Evolutionary conservation across 148 eudicot species (phyloP), one percentile per base, ranked within the genome.

Genomic region (Rhododendron vialii): DNA sequence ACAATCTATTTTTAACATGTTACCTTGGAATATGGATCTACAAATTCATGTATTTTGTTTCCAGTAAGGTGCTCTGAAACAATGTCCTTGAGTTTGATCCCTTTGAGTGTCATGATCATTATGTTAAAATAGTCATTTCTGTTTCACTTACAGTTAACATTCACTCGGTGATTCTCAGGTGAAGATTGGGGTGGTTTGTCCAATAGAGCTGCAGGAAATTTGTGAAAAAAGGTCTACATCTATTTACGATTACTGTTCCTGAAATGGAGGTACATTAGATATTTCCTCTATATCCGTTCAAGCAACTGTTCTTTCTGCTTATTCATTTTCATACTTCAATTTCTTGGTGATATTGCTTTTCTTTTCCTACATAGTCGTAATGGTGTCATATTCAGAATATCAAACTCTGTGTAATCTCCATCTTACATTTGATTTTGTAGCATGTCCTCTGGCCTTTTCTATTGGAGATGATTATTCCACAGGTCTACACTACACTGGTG

Each of bases 201-300:
- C 91, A 80, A 57, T 87, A 24, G 99, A 94, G 85, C 85, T 97
- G 89, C 92, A 95, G 81, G 89, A 91, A 84, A 90, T 93, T 17
- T 95, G 98, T 90, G 98, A 92, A 89, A 95, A 95, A 86, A 41
- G 98, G 99, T 89, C 96, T 96, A 80, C 96, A 93, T 87, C 85
- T 93, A 85, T 85, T 97, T 86, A 97, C 98, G 26, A 90, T 97
- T 78, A 97, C 98, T 74, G 91, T 95, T 69, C 99, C 99, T 18
- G 99, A 97, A 87, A 97, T 95, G 98, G 98, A 97, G 99, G 99
- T 41, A 41, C 43, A 41, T 41, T 41, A 41, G 43, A 41, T 41
- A 5, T 41, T 41, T 41, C 43, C 43, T 41, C 1, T 41, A 41
- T 41, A 5, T 7, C 43, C 43, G 43, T 41, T 41, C 43, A 41